Base-by-base conservation (phyloP, 345 rosid species). In the Rhizophora apiculata region DNA sequence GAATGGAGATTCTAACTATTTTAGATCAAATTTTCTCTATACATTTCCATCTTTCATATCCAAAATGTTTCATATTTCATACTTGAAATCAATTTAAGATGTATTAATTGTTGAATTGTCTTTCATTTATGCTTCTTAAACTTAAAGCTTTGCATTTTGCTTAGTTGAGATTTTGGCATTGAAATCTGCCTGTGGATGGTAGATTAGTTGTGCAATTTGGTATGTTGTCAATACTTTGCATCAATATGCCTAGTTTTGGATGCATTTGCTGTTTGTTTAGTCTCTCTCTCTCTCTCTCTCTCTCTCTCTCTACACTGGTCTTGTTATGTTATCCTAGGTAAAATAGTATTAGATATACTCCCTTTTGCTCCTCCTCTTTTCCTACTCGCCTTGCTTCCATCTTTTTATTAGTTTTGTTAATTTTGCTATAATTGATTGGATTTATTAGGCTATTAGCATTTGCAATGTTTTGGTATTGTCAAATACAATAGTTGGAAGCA, bases 391-490 rank as follows among this genome's bases (percentile, higher is more conserved):
- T 15, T 34, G 10, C 15, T 60, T 61, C 21, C 8, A 6, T 63
- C 36, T 55, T 9, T 55, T 55, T 55, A 32, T 20, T 11, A 29
- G 21, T 26, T 19, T 51, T 6, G 31, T 20, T 29, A 21, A 29
- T 29, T 36, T 34, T 60, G 43, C 57, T 52, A 8, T 27, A 20
- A 20, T 61, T 63, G 5, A n/a, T 51, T 76, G 60, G 49, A 64
- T 66, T 11, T 58, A 64, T 63, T 76, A 94, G 98, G 94, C 62
- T 86, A 91, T 77, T 65, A 56, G 37, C 75, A 36, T 11, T 76
- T 93, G 82, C 91, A 87, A 83, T 86, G 84, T 71, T 84, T 24
- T 89, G 85, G 98, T 83, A 85, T 72, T 94, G 82, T 88, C 98
- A 8, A 96, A 94, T 65, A 91, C 98, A 3, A 85, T 81, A 30